Base-by-base conservation (phyloP, 116 monocot species). In the Phalaenopsis hybrid region DNA sequence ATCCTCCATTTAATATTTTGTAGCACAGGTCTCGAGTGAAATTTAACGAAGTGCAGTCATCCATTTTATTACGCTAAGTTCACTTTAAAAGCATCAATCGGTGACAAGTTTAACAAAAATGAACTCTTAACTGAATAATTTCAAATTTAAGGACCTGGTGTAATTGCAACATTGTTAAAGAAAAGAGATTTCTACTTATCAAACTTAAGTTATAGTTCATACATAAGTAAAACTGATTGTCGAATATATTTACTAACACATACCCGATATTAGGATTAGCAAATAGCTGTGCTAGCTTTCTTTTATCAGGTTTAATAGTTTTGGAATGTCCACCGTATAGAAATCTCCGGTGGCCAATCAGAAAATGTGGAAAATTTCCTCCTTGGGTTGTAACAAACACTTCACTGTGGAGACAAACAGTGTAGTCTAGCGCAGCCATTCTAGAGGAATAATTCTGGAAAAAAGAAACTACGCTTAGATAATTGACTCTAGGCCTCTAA, bases 341-440 rank as follows among this genome's bases (percentile, higher is more conserved):
- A 43, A 87, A 92, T 82, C 96, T 87, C 81, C 96, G 90, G 78
- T 96, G 96, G 41, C 96, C 96, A 44, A 93, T 90, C 57, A 96
- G 78, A 82, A 96, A 89, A 61, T 96, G 96, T 65, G 96, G 93
- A 73, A 96, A 96, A 67, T 96, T 96, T 59, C 96, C 93, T 55
- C 96, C 96, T 90, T 96, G 96, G 17, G 96, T 96, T 21, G 92
- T 93, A 82, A 96, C 90, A 86, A 96, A 96, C 41, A 96, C 93
- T 85, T 96, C 96, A 81, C 96, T 90, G 46, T 90, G 89, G 81
- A 96, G 91, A 74, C 93, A 96, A 31, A 96, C 96, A 61, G 82
- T 90, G 79, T 96, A 96, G 81, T 96, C 96, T 82, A 96, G 80
- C 44, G 96, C 96, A 74, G 96, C 96, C 96, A 96, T 88, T 81